Conservation (phyloP, 1,284 basidiomycete genomes). For the Rhodotorula sp. region DNA sequence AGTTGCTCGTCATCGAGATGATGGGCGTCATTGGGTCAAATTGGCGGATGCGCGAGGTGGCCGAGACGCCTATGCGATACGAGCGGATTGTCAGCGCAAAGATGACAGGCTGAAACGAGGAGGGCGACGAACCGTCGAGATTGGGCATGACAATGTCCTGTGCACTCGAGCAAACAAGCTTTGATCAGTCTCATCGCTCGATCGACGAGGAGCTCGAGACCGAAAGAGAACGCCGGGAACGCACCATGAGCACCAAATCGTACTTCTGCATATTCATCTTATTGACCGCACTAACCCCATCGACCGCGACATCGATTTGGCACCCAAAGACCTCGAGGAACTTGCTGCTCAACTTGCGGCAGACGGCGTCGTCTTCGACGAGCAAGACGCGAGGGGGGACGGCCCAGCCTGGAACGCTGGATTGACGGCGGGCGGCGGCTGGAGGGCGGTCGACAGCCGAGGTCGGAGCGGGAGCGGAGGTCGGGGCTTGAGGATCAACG, state of each 20-base stretch:
- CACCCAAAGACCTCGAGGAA: constrained; percentile 95
- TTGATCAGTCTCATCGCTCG: not conserved
- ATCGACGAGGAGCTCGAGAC: too few species aligned
- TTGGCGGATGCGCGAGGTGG: constrained; percentile 87
- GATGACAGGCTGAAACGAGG: too few species aligned
- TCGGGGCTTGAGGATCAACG: constrained; percentile 6
- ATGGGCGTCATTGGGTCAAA: constrained; percentile 94
- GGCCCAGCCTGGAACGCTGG: constrained; percentile 62
- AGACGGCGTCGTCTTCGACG: constrained; percentile 93
- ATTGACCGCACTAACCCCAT: constrained; percentile 88
- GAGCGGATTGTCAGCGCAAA: not conserved
- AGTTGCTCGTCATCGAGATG: constrained; percentile 95
- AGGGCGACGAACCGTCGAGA: constrained; percentile 62
- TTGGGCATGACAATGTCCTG: constrained; percentile 92
- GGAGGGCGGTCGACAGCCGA: not conserved
- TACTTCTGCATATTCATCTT: constrained; percentile 89
- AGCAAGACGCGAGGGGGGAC: constrained; percentile 64
- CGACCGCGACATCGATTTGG: constrained; percentile 85
- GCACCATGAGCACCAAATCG: constrained; percentile 88
- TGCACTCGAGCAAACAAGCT: not conserved
- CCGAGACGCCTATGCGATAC: constrained; percentile 58
- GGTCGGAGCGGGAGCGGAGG: not conserved
- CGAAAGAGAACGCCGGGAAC: constrained; percentile 45
- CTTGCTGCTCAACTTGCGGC: constrained; percentile 80
- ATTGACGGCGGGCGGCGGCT: constrained; percentile 52